These are phyloP conservation scores for Crucibulum laeve DNA, from an alignment of 768 basidiomycete genomes.

Conservation along the genomic window DNA sequence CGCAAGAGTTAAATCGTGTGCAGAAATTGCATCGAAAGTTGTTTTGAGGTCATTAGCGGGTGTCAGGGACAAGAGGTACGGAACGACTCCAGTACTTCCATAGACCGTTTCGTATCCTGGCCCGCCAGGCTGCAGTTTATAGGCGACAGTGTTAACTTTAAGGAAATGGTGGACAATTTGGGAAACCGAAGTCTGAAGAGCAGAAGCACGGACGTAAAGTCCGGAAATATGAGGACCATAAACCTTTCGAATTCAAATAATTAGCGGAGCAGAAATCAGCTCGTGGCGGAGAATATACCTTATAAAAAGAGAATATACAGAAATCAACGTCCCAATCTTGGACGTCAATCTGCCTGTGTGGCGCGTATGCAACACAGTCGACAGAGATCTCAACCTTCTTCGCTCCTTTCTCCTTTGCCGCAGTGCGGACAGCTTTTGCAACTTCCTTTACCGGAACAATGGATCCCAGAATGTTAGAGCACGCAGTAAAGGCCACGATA, in stretches of 20 bases:
- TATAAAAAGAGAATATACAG: conserved; percentile 70
- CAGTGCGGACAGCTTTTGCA: conserved; percentile 43
- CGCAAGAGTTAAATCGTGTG: conserved; percentile 59
- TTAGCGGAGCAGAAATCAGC: not conserved
- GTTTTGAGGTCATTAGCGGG: conserved; percentile 40
- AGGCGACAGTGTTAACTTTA: conserved; percentile 33
- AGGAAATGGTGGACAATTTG: conserved; percentile 74
- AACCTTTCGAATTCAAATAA: conserved; percentile 35
- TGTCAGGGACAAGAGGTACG: conserved; percentile 61
- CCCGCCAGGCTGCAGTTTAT: conserved; percentile 72
- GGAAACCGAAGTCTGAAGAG: conserved; percentile 47
- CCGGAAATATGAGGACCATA: conserved; percentile 72
- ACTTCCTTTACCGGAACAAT: conserved; percentile 58
- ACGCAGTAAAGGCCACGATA: conserved; percentile 68
- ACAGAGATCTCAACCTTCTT: conserved; percentile 62
- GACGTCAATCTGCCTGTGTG: conserved; percentile 69
- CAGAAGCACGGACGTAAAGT: conserved; percentile 51
- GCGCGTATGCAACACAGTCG: conserved; percentile 79
- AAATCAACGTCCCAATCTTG: conserved; percentile 77
- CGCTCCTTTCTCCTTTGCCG: conserved; percentile 48
- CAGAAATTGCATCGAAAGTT: conserved; percentile 53
- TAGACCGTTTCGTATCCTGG: conserved; percentile 73
- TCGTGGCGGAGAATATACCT: conserved; percentile 36
- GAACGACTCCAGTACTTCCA: conserved; percentile 51
- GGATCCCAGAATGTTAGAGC: conserved; percentile 73